Conservation (phyloP, 2,329 filamentous ascomycete genomes). For the Pseudovirgaria hyperparasitica region DNA sequence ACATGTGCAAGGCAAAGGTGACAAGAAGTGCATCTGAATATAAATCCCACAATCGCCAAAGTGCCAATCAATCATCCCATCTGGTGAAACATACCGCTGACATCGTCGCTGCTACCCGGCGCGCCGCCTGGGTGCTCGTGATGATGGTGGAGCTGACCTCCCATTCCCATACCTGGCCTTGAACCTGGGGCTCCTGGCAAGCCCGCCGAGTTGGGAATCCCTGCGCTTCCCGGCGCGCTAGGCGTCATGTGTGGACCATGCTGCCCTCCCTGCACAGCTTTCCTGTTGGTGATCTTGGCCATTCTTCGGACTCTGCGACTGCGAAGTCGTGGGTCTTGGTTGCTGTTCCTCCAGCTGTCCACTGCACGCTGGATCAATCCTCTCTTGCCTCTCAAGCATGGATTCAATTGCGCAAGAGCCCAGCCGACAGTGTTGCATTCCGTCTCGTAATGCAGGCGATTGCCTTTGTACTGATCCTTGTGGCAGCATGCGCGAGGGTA, state of each 20-base stretch:
- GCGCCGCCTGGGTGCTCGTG: slow-evolving; percentile 57
- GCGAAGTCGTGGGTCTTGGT: slow-evolving; percentile 82
- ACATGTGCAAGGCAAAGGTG: slow-evolving; percentile 28
- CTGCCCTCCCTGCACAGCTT: slow-evolving; percentile 51
- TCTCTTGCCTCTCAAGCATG: slow-evolving; percentile 79
- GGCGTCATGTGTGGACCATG: slow-evolving; percentile 54
- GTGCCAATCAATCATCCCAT: slow-evolving; percentile 69
- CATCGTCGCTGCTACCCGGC: slow-evolving; percentile 55
- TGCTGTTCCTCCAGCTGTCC: slow-evolving; percentile 98
- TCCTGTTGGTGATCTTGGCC: slow-evolving; percentile 89
- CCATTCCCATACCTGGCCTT: slow-evolving; percentile 60
- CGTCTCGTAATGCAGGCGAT: slow-evolving; percentile 90
- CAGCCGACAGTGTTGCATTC: slow-evolving; percentile 99
- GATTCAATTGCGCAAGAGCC: slow-evolving; percentile 88
- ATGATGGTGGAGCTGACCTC: slow-evolving; percentile 57
- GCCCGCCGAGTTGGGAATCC: slow-evolving; percentile 49
- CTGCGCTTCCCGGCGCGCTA: slow-evolving; percentile 45
- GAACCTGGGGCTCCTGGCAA: slow-evolving; percentile 43
- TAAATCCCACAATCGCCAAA: slow-evolving; percentile 22
- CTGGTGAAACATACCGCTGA: slow-evolving; percentile 98
- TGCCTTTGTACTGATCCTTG: slow-evolving; percentile 94
- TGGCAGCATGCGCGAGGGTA: slow-evolving; percentile 90
- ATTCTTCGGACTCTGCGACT: slow-evolving; percentile 86
- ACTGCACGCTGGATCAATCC: slow-evolving; percentile 94
- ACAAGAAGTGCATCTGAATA: slow-evolving; percentile 16